These are phyloP conservation scores for Leptomonas pyrrhocoris DNA, from an alignment of 208 protist species.

Conservation along the genomic window DNA sequence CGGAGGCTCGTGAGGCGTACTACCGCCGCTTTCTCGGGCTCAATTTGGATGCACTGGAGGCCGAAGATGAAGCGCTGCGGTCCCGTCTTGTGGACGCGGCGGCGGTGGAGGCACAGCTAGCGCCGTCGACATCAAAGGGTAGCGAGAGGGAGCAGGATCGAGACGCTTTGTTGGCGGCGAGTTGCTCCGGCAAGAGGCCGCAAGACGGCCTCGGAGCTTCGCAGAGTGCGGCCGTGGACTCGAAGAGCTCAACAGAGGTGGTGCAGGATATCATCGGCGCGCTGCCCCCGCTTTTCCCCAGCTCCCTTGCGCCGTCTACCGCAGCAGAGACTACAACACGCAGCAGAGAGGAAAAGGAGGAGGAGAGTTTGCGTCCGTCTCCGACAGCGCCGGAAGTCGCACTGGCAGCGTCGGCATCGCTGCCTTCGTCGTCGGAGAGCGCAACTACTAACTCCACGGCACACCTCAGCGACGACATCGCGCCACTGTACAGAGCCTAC, in stretches of 20 bases:
- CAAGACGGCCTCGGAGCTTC: no score
- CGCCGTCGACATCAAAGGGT: neutral
- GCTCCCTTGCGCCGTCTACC: neutral
- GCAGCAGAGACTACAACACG: no score
- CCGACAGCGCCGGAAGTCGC: neutral
- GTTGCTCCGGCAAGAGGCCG: neutral
- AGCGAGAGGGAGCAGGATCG: neutral
- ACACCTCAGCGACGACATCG: slow-evolving; percentile 42
- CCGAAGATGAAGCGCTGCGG: slow-evolving; percentile 50
- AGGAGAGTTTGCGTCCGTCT: neutral
- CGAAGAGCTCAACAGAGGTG: slow-evolving; percentile 17
- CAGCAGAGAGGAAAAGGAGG: neutral
- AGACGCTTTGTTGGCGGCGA: slow-evolving; percentile 10
- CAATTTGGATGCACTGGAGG: slow-evolving; percentile 70
- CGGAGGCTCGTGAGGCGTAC: slow-evolving; percentile 65
- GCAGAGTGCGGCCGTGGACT: neutral
- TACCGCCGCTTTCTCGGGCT: slow-evolving; percentile 67
- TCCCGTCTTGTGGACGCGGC: slow-evolving; percentile 42
- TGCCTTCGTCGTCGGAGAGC: neutral
- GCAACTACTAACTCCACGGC: neutral
- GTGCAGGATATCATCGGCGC: slow-evolving; percentile 42
- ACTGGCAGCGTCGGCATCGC: neutral
- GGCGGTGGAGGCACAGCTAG: slow-evolving; percentile 23
- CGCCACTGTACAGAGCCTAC: slow-evolving; percentile 68
- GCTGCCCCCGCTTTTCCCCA: slow-evolving; percentile 34